A percentile compares a stretch with the other conserved stretches of the same genome.
phyloP scores from a whole-genome alignment of 2,329 filamentous ascomycete genomes.

The Pseudonectria buxi region DNA sequence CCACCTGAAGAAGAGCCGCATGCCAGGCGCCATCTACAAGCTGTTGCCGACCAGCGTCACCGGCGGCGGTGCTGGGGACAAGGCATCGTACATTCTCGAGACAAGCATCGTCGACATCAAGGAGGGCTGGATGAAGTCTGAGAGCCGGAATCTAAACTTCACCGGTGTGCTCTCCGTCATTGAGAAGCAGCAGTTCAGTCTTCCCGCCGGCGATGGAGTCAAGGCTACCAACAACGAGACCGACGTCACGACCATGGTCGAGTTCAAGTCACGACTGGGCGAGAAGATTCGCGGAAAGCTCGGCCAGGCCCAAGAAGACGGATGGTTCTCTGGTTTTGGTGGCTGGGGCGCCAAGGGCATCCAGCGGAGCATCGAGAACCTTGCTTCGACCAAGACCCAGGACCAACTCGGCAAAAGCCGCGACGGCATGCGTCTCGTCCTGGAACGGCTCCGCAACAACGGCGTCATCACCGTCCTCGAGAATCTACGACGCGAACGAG shows the following conservation, averaged over 20 bases:
- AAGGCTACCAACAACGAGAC: conserved; percentile 38
- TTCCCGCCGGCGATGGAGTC: conserved; percentile 24
- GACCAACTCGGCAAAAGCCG: conserved; percentile 74
- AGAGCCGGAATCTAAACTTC: conserved; percentile 76
- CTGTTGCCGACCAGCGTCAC: conserved; percentile 65
- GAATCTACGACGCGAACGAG: conserved; percentile 41
- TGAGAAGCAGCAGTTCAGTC: conserved; percentile 64
- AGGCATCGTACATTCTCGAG: conserved; percentile 75
- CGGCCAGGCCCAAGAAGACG: conserved; percentile 39
- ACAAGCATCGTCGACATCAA: conserved; percentile 71
- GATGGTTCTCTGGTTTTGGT: conserved; percentile 47
- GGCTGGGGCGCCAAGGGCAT: conserved; percentile 60
- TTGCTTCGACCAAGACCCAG: conserved; percentile 69
- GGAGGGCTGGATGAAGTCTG: conserved; percentile 76
- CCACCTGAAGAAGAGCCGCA: conserved; percentile 73
- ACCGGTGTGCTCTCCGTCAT: conserved; percentile 73
- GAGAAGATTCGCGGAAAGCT: conserved; percentile 56
- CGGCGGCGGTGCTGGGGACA: conserved; percentile 56
- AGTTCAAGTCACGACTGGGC: conserved; percentile 65
- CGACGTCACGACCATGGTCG: conserved; percentile 66
- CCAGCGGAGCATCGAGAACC: conserved; percentile 71
- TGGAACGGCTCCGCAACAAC: conserved; percentile 59
- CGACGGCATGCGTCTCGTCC: conserved; percentile 75
- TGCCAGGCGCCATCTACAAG: conserved; percentile 69
- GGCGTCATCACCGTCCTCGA: conserved; percentile 54